Conservation (phyloP, 352 stramenopile genomes). For the Globisporangium ultimum region DNA sequence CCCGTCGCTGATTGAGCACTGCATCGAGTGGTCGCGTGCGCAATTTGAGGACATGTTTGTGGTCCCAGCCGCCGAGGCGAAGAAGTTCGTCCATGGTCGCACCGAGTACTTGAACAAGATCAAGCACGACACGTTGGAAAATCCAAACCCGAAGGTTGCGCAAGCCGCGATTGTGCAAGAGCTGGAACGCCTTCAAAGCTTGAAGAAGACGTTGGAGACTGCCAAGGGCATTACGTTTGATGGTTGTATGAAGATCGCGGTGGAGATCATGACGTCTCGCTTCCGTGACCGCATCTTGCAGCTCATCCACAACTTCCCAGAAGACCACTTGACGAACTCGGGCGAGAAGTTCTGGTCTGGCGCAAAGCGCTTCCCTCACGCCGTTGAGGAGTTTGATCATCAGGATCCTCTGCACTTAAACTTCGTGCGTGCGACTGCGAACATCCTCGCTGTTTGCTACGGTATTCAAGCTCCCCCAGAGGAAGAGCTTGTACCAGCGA, state of each 20-base stretch:
- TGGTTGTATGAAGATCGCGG: constrained; percentile 65
- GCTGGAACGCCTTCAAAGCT: constrained; percentile 55
- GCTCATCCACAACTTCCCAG: constrained; percentile 80
- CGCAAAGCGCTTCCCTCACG: constrained; percentile 79
- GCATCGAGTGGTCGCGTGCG: constrained; percentile 97
- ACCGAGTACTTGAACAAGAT: constrained; percentile 74
- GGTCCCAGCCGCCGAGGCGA: constrained; percentile 71
- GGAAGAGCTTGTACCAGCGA: constrained; percentile 63
- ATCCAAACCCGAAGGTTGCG: constrained; percentile 68
- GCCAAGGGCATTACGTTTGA: constrained; percentile 61
- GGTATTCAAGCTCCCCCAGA: constrained; percentile 70
- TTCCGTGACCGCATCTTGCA: constrained; percentile 91
- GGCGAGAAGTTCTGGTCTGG: constrained; percentile 85
- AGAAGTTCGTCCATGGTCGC: constrained; percentile 83
- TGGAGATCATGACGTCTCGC: constrained; percentile 68
- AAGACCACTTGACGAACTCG: constrained; percentile 80
- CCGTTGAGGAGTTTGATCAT: constrained; percentile 57
- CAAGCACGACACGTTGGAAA: constrained; percentile 61
- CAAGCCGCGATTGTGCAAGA: constrained; percentile 69
- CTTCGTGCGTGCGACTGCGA: constrained; percentile 75
- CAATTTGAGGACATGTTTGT: constrained; percentile 88
- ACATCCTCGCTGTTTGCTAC: constrained; percentile 79
- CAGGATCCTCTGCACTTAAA: constrained; percentile 67
- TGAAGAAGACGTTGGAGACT: constrained; percentile 55
- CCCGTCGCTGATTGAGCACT: constrained; percentile 94